A percentile compares a stretch with the other conserved stretches of the same genome.
Evolutionary conservation across 352 stramenopile species (phyloP).

Genomic region (Peronospora destructor): DNA sequence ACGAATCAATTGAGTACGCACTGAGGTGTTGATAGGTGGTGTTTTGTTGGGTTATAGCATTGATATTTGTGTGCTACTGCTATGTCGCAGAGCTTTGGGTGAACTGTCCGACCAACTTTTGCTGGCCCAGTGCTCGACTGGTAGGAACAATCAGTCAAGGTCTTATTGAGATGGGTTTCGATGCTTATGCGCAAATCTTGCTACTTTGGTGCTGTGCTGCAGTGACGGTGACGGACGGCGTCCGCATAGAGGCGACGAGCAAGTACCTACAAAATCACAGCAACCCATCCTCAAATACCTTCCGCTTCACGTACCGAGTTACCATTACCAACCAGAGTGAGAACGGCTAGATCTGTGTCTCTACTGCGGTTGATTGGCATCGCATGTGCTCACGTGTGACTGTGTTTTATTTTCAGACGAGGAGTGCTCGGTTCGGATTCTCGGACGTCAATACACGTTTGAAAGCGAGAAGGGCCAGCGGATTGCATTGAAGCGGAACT

Average conservation of each 20-base stretch:
- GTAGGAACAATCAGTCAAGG: conserved; percentile 20
- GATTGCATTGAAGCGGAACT: conserved; percentile 52
- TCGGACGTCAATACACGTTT: conserved; percentile 73
- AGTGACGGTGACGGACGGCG: conserved; percentile 62
- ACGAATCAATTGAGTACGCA: conserved; percentile 58
- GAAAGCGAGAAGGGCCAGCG: conserved; percentile 59
- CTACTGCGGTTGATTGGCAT: neutral
- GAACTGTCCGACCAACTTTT: conserved; percentile 61
- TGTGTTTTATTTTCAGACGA: conserved; percentile 28
- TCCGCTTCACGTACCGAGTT: conserved; percentile 72
- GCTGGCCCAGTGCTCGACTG: conserved; percentile 65
- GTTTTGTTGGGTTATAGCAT: neutral
- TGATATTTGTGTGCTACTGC: neutral
- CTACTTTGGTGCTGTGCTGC: conserved; percentile 2
- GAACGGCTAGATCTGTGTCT: neutral
- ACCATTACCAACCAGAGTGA: conserved; percentile 75
- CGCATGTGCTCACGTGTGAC: conserved; percentile 1
- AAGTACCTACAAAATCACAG: conserved; percentile 58
- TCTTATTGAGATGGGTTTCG: neutral
- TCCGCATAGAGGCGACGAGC: conserved; percentile 70
- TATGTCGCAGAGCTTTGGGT: conserved; percentile 36
- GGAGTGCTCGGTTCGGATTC: conserved; percentile 49
- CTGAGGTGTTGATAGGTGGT: neutral
- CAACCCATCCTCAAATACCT: conserved; percentile 40
- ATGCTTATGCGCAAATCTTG: neutral